Base-by-base conservation (phyloP, 495 filamentous ascomycete species). In the Arthonia radiata region DNA sequence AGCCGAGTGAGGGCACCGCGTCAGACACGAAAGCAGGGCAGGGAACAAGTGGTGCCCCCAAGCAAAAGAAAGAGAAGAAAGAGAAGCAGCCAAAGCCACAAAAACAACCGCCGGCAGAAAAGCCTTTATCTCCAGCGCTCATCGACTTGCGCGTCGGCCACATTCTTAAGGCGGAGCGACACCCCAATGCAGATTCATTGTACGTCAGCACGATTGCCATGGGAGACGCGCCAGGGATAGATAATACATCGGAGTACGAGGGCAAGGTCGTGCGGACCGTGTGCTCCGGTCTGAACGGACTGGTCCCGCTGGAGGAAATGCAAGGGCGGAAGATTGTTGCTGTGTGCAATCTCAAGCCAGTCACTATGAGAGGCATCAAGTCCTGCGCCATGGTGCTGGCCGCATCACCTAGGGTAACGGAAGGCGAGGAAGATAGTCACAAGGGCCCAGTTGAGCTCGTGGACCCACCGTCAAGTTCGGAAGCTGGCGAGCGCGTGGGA, bases 341-440 rank as follows among this genome's bases (percentile, higher is more conserved):
- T 7, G 81, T 97, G 13, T 89, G 79, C 57, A 97, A 97, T 49
- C 58, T 97, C 39, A 97, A 97, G 62, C 86, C 86, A 7, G 86
- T 92, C 37, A 93, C 83, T 39, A 94, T 97, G 86, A 71, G 89
- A 19, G 83, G 89, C 31, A 75, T 97, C 53, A 92, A 92, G 56
- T 86, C 76, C 25, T 63, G 56, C 18, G 86, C 86, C 31, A 93
- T 97, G 89, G 86, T 97, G 8, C 59, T 97, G 15, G 89, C 89
- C 10, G 86, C 86, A 10, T 93, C 82, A 8, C 86, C 83, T 8
- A 53, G 63, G 26, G 50, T 74, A 17, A 48, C 49, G 4, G 75
- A 82, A 39, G 83, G 78, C 15, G 74, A 67, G 35, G 73, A 57
- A 23, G 82, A 90, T 41, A 61, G 70, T 30, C 82, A 91, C 54